A percentile compares a stretch with the other conserved stretches of the same genome.
Conservation (phyloP, 768 basidiomycete species). For the Mycena rebaudengoi region DNA sequence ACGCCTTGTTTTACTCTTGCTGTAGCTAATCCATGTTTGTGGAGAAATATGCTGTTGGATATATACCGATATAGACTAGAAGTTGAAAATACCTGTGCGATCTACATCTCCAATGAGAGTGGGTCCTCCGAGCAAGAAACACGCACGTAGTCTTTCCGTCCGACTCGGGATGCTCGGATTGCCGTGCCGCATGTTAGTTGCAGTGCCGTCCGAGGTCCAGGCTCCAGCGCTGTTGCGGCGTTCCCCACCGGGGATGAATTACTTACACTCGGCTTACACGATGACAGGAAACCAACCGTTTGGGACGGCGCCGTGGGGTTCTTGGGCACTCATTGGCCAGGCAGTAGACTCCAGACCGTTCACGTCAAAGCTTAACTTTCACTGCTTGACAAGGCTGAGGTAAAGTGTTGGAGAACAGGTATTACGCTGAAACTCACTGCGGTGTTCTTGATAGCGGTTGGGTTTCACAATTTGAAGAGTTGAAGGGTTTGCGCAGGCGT, state of each 20-base stretch:
- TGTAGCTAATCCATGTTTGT: too few relatives aligned
- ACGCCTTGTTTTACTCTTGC: too few relatives aligned
- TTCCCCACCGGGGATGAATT: conserved; percentile 14
- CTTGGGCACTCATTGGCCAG: conserved; percentile 7
- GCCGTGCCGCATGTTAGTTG: conserved; percentile 20
- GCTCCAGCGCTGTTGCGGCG: conserved; percentile 15
- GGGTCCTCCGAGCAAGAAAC: conserved; percentile 9
- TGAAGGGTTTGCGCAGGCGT: too few relatives aligned
- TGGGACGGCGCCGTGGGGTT: conserved; percentile 17
- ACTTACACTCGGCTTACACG: too few relatives aligned
- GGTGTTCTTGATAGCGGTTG: neutral
- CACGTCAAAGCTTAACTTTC: conserved; percentile 22
- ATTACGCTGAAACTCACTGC: conserved; percentile 19
- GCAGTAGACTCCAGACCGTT: conserved; percentile 17
- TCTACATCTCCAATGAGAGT: too few relatives aligned
- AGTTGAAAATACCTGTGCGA: too few relatives aligned
- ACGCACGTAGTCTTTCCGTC: conserved; percentile 18
- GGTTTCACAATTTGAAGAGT: neutral
- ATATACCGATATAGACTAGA: too few relatives aligned
- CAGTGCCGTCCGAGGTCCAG: conserved; percentile 22
- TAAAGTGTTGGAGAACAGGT: conserved; percentile 20
- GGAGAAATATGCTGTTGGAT: too few relatives aligned
- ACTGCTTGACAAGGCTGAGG: conserved; percentile 20
- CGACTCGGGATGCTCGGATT: conserved; percentile 15
- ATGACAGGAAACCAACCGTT: conserved; percentile 16